Evolutionary conservation across 306 rosid genomes (phyloP).

Genomic region (Cicer judaicum): DNA sequence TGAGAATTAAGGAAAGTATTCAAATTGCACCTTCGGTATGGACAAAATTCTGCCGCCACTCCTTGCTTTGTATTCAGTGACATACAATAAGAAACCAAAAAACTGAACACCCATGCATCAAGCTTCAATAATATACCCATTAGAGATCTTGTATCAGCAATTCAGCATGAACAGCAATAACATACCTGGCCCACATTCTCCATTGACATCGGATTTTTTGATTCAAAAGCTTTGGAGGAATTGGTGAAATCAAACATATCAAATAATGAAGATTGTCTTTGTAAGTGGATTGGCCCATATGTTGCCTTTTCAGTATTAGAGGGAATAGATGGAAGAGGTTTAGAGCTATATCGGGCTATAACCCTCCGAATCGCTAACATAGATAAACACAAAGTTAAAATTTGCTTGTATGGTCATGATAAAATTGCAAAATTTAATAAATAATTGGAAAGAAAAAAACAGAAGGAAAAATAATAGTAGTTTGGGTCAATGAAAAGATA

Average conservation of each 20-base stretch:
- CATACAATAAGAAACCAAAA: conserved; percentile 80
- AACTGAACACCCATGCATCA: conserved; percentile 60
- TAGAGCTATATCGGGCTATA: conserved; percentile 61
- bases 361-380: conserved; percentile 77
- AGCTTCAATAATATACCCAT: conserved; percentile 38
- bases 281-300: conserved; percentile 72
- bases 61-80: conserved; percentile 60
- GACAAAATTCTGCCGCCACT: conserved; percentile 57
- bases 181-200: conserved; percentile 83
- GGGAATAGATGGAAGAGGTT: conserved; percentile 69
- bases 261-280: conserved; percentile 57
- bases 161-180: conserved; percentile 33
- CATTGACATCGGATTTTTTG: conserved; percentile 81
- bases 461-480: neutral
- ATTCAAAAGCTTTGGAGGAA: conserved; percentile 54
- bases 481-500: conserved; percentile 16
- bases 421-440: conserved; percentile 26
- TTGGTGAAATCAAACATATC: conserved; percentile 58
- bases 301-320: conserved; percentile 62
- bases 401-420: conserved; percentile 35
- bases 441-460: neutral
- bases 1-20: conserved; percentile 28
- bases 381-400: conserved; percentile 37
- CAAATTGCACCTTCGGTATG: conserved; percentile 64
- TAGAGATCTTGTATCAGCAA: conserved; percentile 36